Conservation (phyloP, 139 green algal genomes). For the Chlorella sorokiniana region DNA sequence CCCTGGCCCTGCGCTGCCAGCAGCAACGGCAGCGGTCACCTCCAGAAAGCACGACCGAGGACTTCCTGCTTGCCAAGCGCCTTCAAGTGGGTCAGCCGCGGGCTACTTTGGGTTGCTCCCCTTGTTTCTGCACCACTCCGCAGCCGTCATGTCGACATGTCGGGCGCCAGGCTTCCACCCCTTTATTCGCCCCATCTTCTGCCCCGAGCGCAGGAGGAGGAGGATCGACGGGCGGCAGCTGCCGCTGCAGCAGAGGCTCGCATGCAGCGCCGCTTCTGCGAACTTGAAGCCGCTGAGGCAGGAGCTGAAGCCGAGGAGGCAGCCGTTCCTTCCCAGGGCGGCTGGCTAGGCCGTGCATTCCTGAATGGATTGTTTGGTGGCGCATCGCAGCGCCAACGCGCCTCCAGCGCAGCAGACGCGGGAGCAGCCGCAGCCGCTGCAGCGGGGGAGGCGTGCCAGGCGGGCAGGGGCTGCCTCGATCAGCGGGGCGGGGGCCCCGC, state of each 20-base stretch:
- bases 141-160: no score
- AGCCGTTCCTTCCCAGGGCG: not conserved
- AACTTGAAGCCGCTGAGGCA: slow-evolving; percentile 25
- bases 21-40: not conserved
- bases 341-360: not conserved
- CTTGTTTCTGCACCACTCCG: no score
- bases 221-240: slow-evolving; percentile 2
- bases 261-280: slow-evolving; percentile 7
- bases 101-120: not conserved
- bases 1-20: no score
- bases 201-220: slow-evolving; percentile 32
- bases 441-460: not conserved
- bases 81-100: not conserved
- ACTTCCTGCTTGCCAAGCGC: not conserved
- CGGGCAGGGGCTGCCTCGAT: not conserved
- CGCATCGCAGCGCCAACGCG: not conserved
- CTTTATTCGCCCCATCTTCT: not conserved
- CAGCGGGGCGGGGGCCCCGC: not conserved
- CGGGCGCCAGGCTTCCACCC: not conserved
- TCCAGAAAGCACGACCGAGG: not conserved
- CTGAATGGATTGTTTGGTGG: slow-evolving; percentile 6
- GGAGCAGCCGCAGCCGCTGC: not conserved
- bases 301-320: slow-evolving; percentile 3
- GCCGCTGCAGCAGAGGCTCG: not conserved
- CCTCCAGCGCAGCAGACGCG: not conserved